Evolutionary conservation across 2,329 filamentous ascomycete species (phyloP).

Genomic region (Alternaria postmessia): DNA sequence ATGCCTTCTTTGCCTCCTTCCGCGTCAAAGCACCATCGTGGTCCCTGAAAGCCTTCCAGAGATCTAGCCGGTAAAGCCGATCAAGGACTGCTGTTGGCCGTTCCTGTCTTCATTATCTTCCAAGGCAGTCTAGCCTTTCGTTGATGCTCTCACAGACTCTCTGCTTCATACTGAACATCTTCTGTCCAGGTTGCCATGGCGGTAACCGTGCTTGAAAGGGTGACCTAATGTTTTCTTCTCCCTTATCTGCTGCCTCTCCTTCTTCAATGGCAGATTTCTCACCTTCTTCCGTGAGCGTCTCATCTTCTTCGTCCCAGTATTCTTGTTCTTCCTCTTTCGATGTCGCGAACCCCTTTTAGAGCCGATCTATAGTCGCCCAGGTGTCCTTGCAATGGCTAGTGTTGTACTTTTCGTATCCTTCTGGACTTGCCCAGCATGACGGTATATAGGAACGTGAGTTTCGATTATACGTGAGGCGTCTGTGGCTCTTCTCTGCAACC

Average conservation of each 20-base stretch:
- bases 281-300: neutral
- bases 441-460: conserved; percentile 4
- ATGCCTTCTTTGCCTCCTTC: neutral
- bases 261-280: no score
- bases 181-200: neutral
- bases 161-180: neutral
- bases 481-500: neutral
- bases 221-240: no score
- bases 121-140: no score
- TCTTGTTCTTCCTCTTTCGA: neutral
- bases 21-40: no score
- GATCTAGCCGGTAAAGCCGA: no score
- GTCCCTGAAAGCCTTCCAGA: no score
- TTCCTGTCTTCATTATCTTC: no score
- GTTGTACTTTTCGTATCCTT: conserved; percentile 20
- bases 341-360: neutral
- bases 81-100: no score
- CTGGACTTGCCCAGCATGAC: conserved; percentile 18
- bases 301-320: neutral
- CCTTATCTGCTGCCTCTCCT: no score
- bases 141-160: no score
- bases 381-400: conserved; percentile 15
- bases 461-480: neutral
- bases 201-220: neutral
- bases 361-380: neutral